A percentile compares a stretch with the other conserved stretches of the same genome.
These are phyloP conservation scores for Spathaspora gorwiae DNA, from an alignment of 805 yeast genomes.

Conservation along the genomic window DNA sequence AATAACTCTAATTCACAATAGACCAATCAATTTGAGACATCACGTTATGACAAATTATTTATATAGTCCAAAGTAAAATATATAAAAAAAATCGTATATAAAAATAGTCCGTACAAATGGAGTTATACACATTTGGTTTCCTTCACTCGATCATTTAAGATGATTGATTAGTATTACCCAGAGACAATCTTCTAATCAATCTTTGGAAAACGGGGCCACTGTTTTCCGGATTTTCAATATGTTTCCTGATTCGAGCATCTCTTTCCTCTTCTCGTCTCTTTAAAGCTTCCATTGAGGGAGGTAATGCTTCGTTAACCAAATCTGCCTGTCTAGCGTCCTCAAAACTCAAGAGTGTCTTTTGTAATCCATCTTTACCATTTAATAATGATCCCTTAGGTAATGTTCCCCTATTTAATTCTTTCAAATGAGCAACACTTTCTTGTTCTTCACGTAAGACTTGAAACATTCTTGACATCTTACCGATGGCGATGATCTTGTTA, in stretches of 20 bases:
- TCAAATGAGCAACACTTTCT: constrained; percentile 78
- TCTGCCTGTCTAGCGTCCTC: constrained; percentile 83
- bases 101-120: too few relatives aligned
- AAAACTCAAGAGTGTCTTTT: constrained; percentile 62
- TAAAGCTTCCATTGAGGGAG: constrained; percentile 68
- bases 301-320: constrained; percentile 78
- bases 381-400: constrained; percentile 83
- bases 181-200: constrained; percentile 33
- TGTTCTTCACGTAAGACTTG: constrained; percentile 82
- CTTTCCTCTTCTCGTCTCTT: constrained; percentile 42
- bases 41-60: too few relatives aligned
- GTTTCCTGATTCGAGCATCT: constrained; percentile 37
- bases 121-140: too few relatives aligned
- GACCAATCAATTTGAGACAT: too few relatives aligned
- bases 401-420: constrained; percentile 65
- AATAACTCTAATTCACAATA: too few relatives aligned
- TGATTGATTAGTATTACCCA: neutral
- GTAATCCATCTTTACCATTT: constrained; percentile 78
- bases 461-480: constrained; percentile 92
- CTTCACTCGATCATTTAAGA: neutral
- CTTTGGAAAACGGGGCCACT: constrained; percentile 35
- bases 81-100: too few relatives aligned
- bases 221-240: constrained; percentile 25
- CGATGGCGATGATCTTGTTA: constrained; percentile 90
- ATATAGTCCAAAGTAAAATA: too few relatives aligned